Evolutionary conservation across 352 stramenopile genomes (phyloP).

Genomic region (Globisporangium mamillatum): DNA sequence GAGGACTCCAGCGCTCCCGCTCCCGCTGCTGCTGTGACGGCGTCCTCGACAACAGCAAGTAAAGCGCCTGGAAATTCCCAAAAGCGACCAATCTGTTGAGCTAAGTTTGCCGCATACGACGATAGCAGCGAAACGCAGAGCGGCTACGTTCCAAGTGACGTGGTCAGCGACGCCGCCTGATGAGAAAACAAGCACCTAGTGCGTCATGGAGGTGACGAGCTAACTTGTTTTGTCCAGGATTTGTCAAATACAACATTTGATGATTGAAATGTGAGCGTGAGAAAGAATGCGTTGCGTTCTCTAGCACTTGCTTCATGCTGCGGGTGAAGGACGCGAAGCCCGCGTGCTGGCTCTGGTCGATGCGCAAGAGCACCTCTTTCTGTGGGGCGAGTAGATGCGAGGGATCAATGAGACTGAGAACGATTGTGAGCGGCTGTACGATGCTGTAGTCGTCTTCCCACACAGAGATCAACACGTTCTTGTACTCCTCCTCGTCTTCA

Average conservation of each 20-base stretch:
- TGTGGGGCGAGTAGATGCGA: constrained; percentile 15
- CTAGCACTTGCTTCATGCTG: no score
- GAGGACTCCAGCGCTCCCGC: not conserved
- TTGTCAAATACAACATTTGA: no score
- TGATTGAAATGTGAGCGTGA: no score
- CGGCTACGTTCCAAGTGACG: not conserved
- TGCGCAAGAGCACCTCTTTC: constrained; percentile 28
- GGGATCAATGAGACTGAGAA: constrained; percentile 23
- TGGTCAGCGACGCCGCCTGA: constrained; percentile 44
- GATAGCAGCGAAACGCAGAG: not conserved
- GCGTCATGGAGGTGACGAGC: no score
- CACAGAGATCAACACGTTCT: constrained; percentile 32
- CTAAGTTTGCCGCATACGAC: not conserved
- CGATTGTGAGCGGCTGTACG: constrained; percentile 17
- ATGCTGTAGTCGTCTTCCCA: constrained; percentile 36
- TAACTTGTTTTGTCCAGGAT: no score
- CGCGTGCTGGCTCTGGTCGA: constrained; percentile 20
- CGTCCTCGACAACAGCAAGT: not conserved
- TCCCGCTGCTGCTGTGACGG: no score
- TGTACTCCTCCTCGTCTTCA: constrained; percentile 38
- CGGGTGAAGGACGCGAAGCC: constrained; percentile 17
- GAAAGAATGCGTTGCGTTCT: no score
- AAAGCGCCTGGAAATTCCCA: not conserved
- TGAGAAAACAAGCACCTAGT: no score
- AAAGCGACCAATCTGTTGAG: not conserved